A percentile compares a stretch with the other conserved stretches of the same genome.
Conservation (phyloP, 352 stramenopile species). For the Phytophthora citrophthora region DNA sequence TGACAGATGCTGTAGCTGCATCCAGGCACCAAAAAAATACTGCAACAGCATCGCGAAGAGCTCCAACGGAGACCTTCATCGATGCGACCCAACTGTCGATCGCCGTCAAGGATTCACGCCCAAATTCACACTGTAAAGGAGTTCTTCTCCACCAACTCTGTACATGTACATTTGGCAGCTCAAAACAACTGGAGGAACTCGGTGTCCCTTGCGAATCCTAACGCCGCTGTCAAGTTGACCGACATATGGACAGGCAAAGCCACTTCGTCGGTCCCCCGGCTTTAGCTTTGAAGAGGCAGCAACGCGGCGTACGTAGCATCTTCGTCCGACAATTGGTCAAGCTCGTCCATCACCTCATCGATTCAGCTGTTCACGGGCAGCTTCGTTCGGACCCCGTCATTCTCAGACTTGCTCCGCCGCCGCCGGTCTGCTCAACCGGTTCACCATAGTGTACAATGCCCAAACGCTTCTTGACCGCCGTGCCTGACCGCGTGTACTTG, state of each 20-base stretch:
- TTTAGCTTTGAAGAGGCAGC: conserved; percentile 12
- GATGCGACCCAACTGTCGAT: not conserved
- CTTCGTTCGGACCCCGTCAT: conserved; percentile 14
- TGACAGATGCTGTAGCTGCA: conserved; percentile 23
- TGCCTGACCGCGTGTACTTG: conserved; percentile 27
- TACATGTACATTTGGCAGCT: not conserved
- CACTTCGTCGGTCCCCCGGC: not conserved
- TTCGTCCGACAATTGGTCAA: conserved; percentile 21
- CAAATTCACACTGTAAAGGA: not conserved
- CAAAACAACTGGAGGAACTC: not conserved
- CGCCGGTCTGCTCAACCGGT: not conserved
- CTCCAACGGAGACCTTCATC: conserved; percentile 1
- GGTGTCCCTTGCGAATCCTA: not conserved
- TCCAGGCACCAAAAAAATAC: conserved; percentile 3
- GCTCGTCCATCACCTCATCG: conserved; percentile 23
- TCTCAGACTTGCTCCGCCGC: conserved; percentile 21
- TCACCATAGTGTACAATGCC: conserved; percentile 8
- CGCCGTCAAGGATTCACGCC: not conserved
- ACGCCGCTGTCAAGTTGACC: conserved; percentile 1
- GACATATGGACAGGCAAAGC: conserved; percentile 13
- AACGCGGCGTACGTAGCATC: not conserved
- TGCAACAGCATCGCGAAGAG: conserved; percentile 1
- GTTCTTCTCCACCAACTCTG: no score
- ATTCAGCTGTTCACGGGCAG: conserved; percentile 26
- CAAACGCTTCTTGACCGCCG: conserved; percentile 23